phyloP scores from a whole-genome alignment of 2,329 filamentous ascomycete species.

The Penicillium sp. region DNA sequence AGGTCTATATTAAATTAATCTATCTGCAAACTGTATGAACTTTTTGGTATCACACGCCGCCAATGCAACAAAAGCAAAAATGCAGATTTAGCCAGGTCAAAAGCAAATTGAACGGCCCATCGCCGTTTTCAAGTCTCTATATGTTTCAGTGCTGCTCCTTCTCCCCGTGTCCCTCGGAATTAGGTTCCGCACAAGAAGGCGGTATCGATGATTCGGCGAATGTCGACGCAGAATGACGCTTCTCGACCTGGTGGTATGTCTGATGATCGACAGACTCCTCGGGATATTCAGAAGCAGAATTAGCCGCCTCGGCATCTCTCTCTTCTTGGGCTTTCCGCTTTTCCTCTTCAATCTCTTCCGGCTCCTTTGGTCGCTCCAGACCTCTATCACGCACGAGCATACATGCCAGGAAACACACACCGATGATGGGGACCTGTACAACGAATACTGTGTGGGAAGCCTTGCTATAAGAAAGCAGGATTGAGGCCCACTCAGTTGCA shows the following conservation, averaged over 20 bases:
- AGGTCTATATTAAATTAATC: neutral
- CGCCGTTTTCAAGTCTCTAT: neutral
- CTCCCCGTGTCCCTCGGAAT: neutral
- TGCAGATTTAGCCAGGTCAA: neutral
- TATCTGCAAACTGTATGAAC: neutral
- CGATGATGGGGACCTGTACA: constrained; percentile 56
- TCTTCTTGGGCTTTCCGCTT: constrained; percentile 32
- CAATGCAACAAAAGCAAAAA: constrained; percentile 11
- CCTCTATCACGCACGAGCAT: constrained; percentile 55
- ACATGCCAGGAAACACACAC: constrained; percentile 52
- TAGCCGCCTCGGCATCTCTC: constrained; percentile 20
- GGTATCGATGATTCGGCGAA: constrained; percentile 17
- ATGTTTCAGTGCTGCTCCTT: neutral
- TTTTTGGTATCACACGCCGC: constrained; percentile 15
- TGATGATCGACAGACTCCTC: constrained; percentile 4
- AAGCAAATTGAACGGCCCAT: neutral
- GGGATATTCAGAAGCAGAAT: constrained; percentile 1
- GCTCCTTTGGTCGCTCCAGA: constrained; percentile 40
- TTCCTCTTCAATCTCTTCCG: constrained; percentile 28
- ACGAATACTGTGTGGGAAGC: constrained; percentile 59
- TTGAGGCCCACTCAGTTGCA: constrained; percentile 38
- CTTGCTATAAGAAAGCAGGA: constrained; percentile 54
- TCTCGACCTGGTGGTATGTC: constrained; percentile 7
- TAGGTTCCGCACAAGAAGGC: constrained; percentile 10
- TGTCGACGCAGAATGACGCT: constrained; percentile 17